Percentiles rank a stretch among this genome's conserved stretches.
Evolutionary conservation across 2,329 filamentous ascomycete species (phyloP).

Genomic region (Grosmannia huntii): DNA sequence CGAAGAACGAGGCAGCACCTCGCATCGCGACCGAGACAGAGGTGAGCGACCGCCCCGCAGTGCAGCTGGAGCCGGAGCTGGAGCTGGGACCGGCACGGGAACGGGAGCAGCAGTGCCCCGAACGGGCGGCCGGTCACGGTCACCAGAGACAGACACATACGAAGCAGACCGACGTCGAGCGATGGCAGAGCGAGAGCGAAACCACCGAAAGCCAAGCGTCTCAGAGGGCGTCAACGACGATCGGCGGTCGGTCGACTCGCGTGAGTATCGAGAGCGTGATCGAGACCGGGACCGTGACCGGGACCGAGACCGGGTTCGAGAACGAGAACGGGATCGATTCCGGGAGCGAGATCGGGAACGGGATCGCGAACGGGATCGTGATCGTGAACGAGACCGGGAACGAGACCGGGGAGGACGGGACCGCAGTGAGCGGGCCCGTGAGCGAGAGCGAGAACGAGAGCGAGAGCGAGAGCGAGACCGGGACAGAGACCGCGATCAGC

Average conservation of each 20-base stretch:
- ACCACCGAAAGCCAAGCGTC: conserved; percentile 70
- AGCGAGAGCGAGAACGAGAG: conserved; percentile 80
- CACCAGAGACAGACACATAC: conserved; percentile 86
- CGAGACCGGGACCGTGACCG: conserved; percentile 23
- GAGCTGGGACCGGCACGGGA: background rate
- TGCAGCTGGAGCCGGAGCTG: conserved; percentile 20
- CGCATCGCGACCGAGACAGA: conserved; percentile 2
- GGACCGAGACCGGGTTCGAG: conserved; percentile 20
- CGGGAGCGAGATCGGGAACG: conserved; percentile 23
- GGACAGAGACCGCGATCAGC: conserved; percentile 20
- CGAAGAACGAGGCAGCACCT: background rate
- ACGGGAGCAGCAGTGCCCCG: conserved; percentile 19
- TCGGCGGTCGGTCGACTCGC: conserved; percentile 25
- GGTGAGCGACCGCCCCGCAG: conserved; percentile 51
- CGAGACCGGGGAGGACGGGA: conserved; percentile 20
- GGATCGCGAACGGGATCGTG: conserved; percentile 21
- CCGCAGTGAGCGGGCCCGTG: conserved; percentile 35
- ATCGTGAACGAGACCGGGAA: conserved; percentile 23
- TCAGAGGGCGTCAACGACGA: conserved; percentile 47
- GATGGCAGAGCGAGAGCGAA: conserved; percentile 84
- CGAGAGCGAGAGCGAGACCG: conserved; percentile 29
- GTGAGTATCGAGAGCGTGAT: conserved; percentile 21
- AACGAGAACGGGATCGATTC: conserved; percentile 23
- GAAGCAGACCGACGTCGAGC: conserved; percentile 91
- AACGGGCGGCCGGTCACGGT: conserved; percentile 51